phyloP scores from a whole-genome alignment of 2,329 filamentous ascomycete species.

The Botrytis paeoniae region DNA sequence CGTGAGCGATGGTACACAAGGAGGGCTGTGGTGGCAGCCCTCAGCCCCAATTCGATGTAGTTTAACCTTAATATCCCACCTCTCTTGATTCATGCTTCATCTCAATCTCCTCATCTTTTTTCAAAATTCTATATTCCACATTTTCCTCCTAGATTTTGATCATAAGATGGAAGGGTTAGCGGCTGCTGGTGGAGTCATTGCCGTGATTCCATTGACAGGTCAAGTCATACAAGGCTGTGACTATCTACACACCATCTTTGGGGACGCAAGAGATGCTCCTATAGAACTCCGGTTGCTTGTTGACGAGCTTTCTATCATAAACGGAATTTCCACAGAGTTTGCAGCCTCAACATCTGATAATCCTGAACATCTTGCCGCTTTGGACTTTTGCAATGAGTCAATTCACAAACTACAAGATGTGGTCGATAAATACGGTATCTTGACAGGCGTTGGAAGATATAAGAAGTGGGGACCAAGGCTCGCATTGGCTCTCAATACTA shows the following conservation, averaged over 20 bases:
- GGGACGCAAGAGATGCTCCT: not conserved
- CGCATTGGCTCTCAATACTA: not conserved
- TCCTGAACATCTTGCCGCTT: not conserved
- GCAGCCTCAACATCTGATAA: not conserved
- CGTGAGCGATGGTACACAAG: not conserved
- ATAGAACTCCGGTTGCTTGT: not conserved
- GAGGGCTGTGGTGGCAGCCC: not conserved
- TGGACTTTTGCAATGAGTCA: not conserved
- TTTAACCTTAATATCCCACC: not conserved
- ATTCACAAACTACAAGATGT: not conserved
- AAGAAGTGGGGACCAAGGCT: not conserved
- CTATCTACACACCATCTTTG: not conserved
- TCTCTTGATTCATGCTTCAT: not conserved
- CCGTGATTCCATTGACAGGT: not conserved
- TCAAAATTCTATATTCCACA: not conserved
- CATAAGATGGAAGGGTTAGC: not conserved
- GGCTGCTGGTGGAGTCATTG: not conserved
- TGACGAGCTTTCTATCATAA: not conserved
- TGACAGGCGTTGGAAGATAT: not conserved
- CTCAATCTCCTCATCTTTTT: not conserved
- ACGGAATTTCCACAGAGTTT: not conserved
- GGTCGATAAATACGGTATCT: not conserved
- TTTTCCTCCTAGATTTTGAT: too few relatives aligned
- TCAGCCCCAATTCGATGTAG: not conserved
- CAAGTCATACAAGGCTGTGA: slow-evolving; percentile 2